Evolutionary conservation across 345 rosid species (phyloP), one percentile per base, ranked within the genome.

Genomic region (Gossypium turneri): DNA sequence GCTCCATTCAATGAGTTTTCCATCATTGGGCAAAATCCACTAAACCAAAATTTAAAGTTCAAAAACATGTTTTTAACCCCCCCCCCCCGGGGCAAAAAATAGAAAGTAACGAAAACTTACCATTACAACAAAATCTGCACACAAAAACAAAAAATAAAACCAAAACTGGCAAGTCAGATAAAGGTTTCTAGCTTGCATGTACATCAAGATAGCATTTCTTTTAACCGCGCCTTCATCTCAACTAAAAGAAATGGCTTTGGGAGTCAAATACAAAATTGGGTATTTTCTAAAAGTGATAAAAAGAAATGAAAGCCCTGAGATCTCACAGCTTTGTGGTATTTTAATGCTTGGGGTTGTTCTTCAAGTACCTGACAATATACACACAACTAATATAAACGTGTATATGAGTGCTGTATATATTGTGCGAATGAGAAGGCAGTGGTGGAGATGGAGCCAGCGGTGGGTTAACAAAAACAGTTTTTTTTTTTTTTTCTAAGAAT

Each of bases 311-410:
- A 80, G 77, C 89, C 85, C 86, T 86, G 86, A 81, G 85, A 88
- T 83, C 85, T 88, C 89, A 84, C 81, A 86, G 89, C 88, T 86
- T 81, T 74, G 72, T 70, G 79, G 86, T 41, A 57, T 66, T 47
- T 47, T 73, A 7, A 12, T 2, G 80, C 81, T 70, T 69, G 4
- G 72, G 13, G 79, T 70, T 7, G 43, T 77, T 81, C 67, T 77
- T 84, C 75, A 77, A 75, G 74, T 80, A 77, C 77, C 50, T 76
- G 17, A 52, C 57, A 13, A 9, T 52, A 5, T 34, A 81, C 70
- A 17, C 80, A 77, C 73, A 68, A 17, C 70, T 13, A 9, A 17
- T 7, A 41, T 19, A 41, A 60, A 45, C 12, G 17, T 7, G 67
- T 17, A 50, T 27, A 64, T 70, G 38, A 34, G 1, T 34, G 1